Conservation (phyloP, 352 stramenopile species). For the Phytophthora syringae region DNA sequence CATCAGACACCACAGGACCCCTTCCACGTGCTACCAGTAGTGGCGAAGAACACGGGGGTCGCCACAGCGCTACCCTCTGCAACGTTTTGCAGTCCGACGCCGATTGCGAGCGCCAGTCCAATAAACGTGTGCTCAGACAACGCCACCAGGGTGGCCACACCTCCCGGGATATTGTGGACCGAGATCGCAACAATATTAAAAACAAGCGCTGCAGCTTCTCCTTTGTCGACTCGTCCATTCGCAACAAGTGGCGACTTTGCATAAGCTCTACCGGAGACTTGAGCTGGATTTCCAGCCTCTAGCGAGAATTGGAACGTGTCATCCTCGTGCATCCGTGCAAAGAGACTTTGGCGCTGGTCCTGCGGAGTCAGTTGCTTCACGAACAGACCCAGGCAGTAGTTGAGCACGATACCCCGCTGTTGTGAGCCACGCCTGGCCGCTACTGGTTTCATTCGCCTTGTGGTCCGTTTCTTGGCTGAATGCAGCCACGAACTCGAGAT, state of each 20-base stretch:
- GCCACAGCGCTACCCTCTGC: slow-evolving; percentile 95
- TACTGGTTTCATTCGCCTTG: slow-evolving; percentile 18
- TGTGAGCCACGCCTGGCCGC: slow-evolving; percentile 67
- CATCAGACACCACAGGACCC: slow-evolving; percentile 93
- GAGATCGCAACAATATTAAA: slow-evolving; percentile 93
- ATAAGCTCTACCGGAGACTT: slow-evolving; percentile 30
- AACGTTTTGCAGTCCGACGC: slow-evolving; percentile 96
- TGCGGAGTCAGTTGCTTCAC: slow-evolving; percentile 45
- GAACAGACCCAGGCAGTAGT: slow-evolving; percentile 49
- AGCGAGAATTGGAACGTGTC: slow-evolving; percentile 28
- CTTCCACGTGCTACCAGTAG: slow-evolving; percentile 92
- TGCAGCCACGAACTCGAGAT: slow-evolving; percentile 38
- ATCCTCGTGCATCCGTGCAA: slow-evolving; percentile 22
- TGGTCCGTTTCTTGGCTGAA: slow-evolving; percentile 33
- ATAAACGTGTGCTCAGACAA: slow-evolving; percentile 88
- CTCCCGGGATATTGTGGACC: slow-evolving; percentile 97
- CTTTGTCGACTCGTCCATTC: slow-evolving; percentile 46
- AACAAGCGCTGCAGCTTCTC: slow-evolving; percentile 82
- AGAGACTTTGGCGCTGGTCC: slow-evolving; percentile 19
- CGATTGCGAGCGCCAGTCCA: slow-evolving; percentile 90
- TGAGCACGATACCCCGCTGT: slow-evolving; percentile 76
- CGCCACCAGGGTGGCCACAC: slow-evolving; percentile 94
- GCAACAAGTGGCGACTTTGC: slow-evolving; percentile 25
- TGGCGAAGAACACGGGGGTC: slow-evolving; percentile 96
- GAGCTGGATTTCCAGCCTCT: slow-evolving; percentile 24